phyloP scores from a whole-genome alignment of 495 filamentous ascomycete genomes.

The Xylaria intraflava region DNA sequence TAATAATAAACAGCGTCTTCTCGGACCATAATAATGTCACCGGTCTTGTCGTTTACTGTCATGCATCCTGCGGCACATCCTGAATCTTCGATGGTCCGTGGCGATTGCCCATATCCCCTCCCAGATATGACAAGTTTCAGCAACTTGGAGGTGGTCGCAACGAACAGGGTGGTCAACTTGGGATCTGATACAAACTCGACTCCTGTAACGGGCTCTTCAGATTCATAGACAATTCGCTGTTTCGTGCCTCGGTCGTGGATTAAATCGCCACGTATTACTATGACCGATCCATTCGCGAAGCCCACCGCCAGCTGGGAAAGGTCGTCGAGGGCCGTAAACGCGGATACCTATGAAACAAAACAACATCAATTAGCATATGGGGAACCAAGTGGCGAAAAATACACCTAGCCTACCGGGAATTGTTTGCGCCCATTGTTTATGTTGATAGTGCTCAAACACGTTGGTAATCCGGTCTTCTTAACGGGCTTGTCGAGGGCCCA shows the following conservation, averaged over 20 bases:
- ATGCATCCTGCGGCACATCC: constrained; percentile 91
- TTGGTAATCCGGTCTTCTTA: constrained; percentile 84
- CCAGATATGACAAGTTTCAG: constrained; percentile 79
- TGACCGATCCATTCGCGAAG: constrained; percentile 92
- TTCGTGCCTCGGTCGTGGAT: constrained; percentile 95
- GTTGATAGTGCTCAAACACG: constrained; percentile 73
- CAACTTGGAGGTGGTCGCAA: constrained; percentile 86
- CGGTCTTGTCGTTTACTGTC: constrained; percentile 70
- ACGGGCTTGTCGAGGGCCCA: constrained; percentile 94
- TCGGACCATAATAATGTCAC: constrained; percentile 80
- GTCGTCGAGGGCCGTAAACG: constrained; percentile 78
- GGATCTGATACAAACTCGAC: constrained; percentile 65
- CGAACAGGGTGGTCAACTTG: constrained; percentile 69
- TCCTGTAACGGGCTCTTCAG: constrained; percentile 91
- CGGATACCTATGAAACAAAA: constrained; percentile 67
- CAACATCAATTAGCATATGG: constrained; percentile 3
- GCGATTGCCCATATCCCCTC: constrained; percentile 80
- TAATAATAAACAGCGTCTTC: constrained; percentile 97
- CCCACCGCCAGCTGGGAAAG: constrained; percentile 88
- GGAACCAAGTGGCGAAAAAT: not conserved
- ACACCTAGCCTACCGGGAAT: constrained; percentile 70
- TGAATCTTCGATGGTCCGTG: constrained; percentile 76
- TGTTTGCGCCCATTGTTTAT: constrained; percentile 89
- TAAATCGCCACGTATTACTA: constrained; percentile 85
- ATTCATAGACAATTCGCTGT: constrained; percentile 93